Percentiles rank a stretch among this genome's conserved stretches.
phyloP scores from a whole-genome alignment of 495 filamentous ascomycete species.

The Lasiosphaeria hispida region DNA sequence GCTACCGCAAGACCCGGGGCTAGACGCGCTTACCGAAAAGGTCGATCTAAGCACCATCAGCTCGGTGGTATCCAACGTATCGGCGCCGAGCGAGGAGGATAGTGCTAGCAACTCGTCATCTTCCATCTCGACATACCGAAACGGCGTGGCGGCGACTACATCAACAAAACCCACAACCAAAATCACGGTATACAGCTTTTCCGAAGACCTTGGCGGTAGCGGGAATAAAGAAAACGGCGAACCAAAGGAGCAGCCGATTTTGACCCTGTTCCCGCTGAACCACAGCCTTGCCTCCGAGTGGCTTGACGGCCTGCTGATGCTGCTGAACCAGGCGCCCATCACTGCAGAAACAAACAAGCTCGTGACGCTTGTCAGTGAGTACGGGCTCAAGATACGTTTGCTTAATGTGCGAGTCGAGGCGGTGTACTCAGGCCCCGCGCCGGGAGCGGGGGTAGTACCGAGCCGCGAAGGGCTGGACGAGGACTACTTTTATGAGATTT shows the following conservation, averaged over 20 bases:
- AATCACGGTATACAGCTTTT: constrained; percentile 84
- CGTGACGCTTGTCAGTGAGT: constrained; percentile 78
- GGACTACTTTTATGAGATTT: constrained; percentile 69
- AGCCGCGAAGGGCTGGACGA: constrained; percentile 62
- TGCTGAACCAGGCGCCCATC: constrained; percentile 92
- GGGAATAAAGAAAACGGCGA: constrained; percentile 31
- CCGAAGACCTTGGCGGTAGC: constrained; percentile 24
- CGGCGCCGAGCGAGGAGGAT: constrained; percentile 54
- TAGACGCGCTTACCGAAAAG: constrained; percentile 76
- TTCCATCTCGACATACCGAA: constrained; percentile 34
- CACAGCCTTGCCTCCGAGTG: constrained; percentile 90
- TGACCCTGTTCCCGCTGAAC: constrained; percentile 77
- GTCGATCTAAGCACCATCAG: constrained; percentile 87
- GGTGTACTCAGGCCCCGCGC: constrained; percentile 53
- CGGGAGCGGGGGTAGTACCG: constrained; percentile 53
- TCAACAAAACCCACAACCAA: constrained; percentile 63
- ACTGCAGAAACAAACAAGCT: constrained; percentile 93
- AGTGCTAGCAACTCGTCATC: constrained; percentile 14
- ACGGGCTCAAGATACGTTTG: constrained; percentile 88
- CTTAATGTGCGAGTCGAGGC: constrained; percentile 90
- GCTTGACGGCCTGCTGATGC: constrained; percentile 93
- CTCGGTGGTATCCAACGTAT: constrained; percentile 91
- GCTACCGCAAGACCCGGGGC: constrained; percentile 60
- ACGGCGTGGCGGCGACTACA: constrained; percentile 22
- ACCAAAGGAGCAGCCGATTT: constrained; percentile 56